These are phyloP conservation scores for Mycosarcoma mackinlayi DNA, from an alignment of 1,284 basidiomycete species.

Conservation along the genomic window DNA sequence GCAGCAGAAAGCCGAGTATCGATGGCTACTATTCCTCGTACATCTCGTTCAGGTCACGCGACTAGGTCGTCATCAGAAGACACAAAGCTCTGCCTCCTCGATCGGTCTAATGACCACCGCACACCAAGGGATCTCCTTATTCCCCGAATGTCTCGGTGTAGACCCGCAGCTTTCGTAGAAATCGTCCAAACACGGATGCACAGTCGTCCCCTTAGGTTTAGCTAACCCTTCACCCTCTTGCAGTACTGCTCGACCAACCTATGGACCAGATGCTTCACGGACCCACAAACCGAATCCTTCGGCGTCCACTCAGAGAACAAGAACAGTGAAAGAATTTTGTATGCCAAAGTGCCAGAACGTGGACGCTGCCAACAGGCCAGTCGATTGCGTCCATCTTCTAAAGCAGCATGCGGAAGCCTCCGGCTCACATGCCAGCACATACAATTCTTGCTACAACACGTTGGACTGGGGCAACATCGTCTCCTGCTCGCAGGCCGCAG, in stretches of 20 bases:
- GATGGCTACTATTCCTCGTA: slow-evolving; percentile 27
- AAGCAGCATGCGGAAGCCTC: no score
- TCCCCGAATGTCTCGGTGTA: slow-evolving; percentile 23
- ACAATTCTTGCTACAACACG: neutral
- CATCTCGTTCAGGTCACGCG: slow-evolving; percentile 26
- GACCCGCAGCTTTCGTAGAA: slow-evolving; percentile 30
- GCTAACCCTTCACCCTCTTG: no score
- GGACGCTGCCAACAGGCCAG: no score
- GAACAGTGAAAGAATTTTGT: no score
- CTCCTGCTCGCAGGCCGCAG: neutral
- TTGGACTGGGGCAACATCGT: neutral
- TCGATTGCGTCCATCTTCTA: no score
- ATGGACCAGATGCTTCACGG: no score
- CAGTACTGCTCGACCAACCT: no score
- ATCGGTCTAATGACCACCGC: neutral
- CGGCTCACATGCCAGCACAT: neutral
- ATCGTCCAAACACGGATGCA: slow-evolving; percentile 32
- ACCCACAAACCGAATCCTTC: no score
- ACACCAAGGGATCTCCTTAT: slow-evolving; percentile 7
- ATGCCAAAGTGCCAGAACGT: slow-evolving; percentile 48
- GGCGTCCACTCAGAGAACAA: no score
- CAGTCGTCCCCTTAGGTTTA: no score
- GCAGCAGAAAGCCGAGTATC: slow-evolving; percentile 37
- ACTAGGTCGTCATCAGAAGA: slow-evolving; percentile 9
- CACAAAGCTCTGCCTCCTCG: neutral